Evolutionary conservation across 768 basidiomycete species (phyloP).

Genomic region (Cyclocybe aegerita): DNA sequence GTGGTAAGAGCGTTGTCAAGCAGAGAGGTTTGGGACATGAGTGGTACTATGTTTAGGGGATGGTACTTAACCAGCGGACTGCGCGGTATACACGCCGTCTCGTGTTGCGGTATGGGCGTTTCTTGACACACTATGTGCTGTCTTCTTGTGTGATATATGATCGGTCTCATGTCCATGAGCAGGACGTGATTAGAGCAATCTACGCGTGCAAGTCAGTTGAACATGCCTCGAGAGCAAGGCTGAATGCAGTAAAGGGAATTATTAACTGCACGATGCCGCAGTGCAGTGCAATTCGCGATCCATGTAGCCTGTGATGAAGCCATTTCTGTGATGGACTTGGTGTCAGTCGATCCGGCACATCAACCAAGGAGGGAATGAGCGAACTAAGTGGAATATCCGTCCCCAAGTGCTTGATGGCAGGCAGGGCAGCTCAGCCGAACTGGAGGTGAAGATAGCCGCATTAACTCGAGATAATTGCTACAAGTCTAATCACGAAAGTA

Average conservation of each 20-base stretch:
- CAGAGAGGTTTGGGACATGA: slow-evolving; percentile 37
- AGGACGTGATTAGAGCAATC: slow-evolving; percentile 14
- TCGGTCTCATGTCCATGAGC: slow-evolving; percentile 31
- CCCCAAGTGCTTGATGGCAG: not conserved
- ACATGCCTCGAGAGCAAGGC: slow-evolving; percentile 28
- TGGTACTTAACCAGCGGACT: slow-evolving; percentile 37
- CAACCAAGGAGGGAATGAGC: not conserved
- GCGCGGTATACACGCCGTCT: slow-evolving; percentile 43
- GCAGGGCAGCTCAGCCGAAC: no score
- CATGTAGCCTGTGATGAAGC: not conserved
- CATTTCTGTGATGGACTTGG: not conserved
- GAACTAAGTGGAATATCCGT: not conserved
- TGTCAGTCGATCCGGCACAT: not conserved
- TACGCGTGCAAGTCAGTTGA: slow-evolving; percentile 7
- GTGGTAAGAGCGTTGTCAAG: slow-evolving; percentile 35
- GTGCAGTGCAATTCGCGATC: slow-evolving; percentile 6
- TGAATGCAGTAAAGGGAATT: slow-evolving; percentile 8
- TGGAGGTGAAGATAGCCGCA: no score
- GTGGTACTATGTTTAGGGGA: slow-evolving; percentile 21
- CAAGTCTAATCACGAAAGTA: slow-evolving; percentile 4
- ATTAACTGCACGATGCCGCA: slow-evolving; percentile 16
- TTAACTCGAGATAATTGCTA: slow-evolving; percentile 2
- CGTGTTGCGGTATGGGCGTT: slow-evolving; percentile 18
- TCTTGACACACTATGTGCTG: slow-evolving; percentile 23
- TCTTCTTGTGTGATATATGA: slow-evolving; percentile 22